Conservation (phyloP, 2,329 filamentous ascomycete genomes). For the Colletotrichum abscissum region DNA sequence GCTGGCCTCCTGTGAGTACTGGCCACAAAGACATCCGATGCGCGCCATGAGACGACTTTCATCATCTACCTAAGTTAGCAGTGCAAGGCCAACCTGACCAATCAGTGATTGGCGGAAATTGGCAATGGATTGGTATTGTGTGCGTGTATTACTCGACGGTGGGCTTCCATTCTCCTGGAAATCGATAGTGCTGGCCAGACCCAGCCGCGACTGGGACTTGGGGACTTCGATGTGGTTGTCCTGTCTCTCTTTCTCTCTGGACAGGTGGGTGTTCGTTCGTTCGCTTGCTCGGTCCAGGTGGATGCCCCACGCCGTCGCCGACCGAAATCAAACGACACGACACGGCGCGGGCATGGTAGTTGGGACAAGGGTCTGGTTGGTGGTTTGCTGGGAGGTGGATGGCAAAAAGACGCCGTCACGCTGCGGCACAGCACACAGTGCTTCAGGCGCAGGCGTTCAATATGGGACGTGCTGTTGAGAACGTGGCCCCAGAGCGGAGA, state of each 20-base stretch:
- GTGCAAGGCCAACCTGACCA: conserved; percentile 19
- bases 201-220: conserved; percentile 16
- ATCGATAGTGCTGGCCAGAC: conserved; percentile 35
- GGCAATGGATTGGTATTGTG: conserved; percentile 13
- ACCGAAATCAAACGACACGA: conserved; percentile 34
- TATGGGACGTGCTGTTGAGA: conserved; percentile 35
- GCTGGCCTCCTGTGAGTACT: not conserved
- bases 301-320: conserved; percentile 32
- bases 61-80: conserved; percentile 7
- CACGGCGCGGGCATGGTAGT: conserved; percentile 27
- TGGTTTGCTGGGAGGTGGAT: conserved; percentile 18
- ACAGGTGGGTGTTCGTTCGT: conserved; percentile 22
- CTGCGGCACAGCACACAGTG: conserved; percentile 34
- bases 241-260: conserved; percentile 2
- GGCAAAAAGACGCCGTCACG: conserved; percentile 19
- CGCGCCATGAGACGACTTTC: conserved; percentile 18
- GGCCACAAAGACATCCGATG: conserved; percentile 9
- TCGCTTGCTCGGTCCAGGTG: conserved; percentile 25
- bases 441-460: conserved; percentile 21
- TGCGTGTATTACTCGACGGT: conserved; percentile 8
- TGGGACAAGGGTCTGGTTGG: conserved; percentile 27
- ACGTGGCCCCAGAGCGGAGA: conserved; percentile 33
- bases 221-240: conserved; percentile 2
- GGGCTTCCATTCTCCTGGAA: conserved; percentile 25
- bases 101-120: conserved; percentile 37